Percentiles rank a stretch among this genome's conserved stretches.
These are phyloP conservation scores for Talaromyces sp. DNA, from an alignment of 2,329 filamentous ascomycete species.

Conservation along the genomic window DNA sequence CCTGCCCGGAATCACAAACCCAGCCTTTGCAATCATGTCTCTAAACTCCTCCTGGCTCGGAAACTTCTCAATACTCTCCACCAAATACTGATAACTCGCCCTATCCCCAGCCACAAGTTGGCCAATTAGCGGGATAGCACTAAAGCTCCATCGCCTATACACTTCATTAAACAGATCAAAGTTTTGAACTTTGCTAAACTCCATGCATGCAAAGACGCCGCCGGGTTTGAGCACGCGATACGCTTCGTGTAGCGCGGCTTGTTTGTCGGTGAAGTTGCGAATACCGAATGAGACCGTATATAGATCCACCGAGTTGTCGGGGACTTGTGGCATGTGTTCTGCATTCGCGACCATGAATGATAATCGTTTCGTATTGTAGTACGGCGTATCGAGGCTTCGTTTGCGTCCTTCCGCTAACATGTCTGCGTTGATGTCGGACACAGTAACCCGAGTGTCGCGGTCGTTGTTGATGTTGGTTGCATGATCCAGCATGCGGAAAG, in stretches of 20 bases:
- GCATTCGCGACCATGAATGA: conserved; percentile 87
- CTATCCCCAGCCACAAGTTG: conserved; percentile 90
- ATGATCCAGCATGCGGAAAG: conserved; percentile 91
- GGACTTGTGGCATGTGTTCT: conserved; percentile 63
- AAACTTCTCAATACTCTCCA: conserved; percentile 94
- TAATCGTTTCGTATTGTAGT: conserved; percentile 52
- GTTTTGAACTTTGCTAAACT: conserved; percentile 83
- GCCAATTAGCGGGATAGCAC: conserved; percentile 88
- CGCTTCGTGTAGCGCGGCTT: conserved; percentile 74
- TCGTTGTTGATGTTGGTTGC: conserved; percentile 76
- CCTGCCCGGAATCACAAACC: conserved; percentile 74
- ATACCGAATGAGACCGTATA: conserved; percentile 99
- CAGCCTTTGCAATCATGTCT: conserved; percentile 56
- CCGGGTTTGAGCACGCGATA: conserved; percentile 87
- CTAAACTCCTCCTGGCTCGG: conserved; percentile 80
- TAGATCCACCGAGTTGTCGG: conserved; percentile 71
- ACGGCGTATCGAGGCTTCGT: conserved; percentile 61
- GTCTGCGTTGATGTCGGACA: conserved; percentile 91
- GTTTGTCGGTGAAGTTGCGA: conserved; percentile 92
- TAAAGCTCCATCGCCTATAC: conserved; percentile 95
- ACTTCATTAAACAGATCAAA: conserved; percentile 67
- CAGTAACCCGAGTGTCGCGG: conserved; percentile 73
- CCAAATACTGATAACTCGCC: conserved; percentile 96
- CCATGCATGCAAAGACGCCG: conserved; percentile 91
- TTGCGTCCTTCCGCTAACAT: conserved; percentile 89